A percentile compares a stretch with the other conserved stretches of the same genome.
Evolutionary conservation across 257 asterid genomes (phyloP).

Genomic region (Solanum chmielewskii): DNA sequence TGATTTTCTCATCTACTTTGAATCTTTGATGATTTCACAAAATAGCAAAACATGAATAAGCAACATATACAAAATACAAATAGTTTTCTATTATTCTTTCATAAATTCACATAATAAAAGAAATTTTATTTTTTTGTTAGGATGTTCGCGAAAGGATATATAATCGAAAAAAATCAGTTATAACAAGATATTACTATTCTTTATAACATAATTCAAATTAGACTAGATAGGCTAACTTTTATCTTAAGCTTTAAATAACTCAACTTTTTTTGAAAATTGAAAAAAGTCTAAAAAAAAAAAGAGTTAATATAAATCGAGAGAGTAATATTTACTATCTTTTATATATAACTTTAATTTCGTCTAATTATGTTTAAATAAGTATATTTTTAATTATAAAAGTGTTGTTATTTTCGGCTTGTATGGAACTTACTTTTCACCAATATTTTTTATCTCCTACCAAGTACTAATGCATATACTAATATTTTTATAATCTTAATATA

Average conservation of each 20-base stretch:
- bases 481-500: too few species aligned
- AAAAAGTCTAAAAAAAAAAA: too few species aligned
- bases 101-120: background rate
- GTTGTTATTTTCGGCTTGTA: background rate
- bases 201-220: background rate
- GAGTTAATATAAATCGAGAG: too few species aligned
- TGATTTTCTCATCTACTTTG: background rate
- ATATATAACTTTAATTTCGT: background rate
- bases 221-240: too few species aligned
- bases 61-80: too few species aligned
- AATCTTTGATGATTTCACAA: background rate
- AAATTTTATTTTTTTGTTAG: too few species aligned
- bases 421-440: background rate
- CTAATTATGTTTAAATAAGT: background rate
- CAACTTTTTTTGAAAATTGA: too few species aligned
- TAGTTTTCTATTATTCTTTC: background rate
- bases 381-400: too few species aligned
- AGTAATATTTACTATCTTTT: too few species aligned
- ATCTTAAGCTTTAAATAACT: too few species aligned
- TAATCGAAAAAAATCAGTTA: background rate
- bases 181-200: background rate
- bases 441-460: background rate
- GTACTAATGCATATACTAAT: background rate
- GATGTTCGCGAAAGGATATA: too few species aligned
- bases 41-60: too few species aligned